phyloP scores from a whole-genome alignment of 1,284 basidiomycete genomes.

The Melampsora abietis-canadensis region DNA sequence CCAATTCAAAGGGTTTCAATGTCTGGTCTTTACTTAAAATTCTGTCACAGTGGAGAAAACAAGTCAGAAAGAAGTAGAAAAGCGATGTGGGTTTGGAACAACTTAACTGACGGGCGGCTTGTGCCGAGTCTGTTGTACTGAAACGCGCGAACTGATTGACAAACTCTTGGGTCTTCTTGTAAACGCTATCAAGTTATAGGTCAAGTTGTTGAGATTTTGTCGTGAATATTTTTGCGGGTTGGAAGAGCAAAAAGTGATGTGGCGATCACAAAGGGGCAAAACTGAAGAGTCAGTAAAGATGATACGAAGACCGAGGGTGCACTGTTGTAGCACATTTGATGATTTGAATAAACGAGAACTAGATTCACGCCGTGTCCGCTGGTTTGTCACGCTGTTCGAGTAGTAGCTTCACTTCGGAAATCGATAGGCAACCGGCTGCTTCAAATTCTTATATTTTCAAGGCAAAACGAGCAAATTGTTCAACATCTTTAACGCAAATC shows the following conservation, averaged over 20 bases:
- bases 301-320: conserved; percentile 27
- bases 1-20: conserved; percentile 83
- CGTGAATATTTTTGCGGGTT: background rate
- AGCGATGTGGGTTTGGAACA: background rate
- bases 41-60: conserved; percentile 54
- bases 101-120: conserved; percentile 79
- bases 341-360: background rate
- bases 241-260: too few species aligned
- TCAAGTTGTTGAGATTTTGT: conserved; percentile 14
- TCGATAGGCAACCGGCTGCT: conserved; percentile 80
- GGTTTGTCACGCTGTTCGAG: conserved; percentile 70
- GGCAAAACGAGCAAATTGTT: conserved; percentile 49
- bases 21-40: conserved; percentile 70
- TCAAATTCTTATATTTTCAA: conserved; percentile 68
- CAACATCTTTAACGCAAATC: background rate
- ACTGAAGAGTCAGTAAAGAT: background rate
- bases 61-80: conserved; percentile 29
- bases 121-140: conserved; percentile 77
- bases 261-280: background rate
- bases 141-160: conserved; percentile 87
- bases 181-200: conserved; percentile 62
- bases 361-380: conserved; percentile 67
- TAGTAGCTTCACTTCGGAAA: conserved; percentile 84
- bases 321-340: background rate
- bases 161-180: conserved; percentile 86